phyloP scores from a whole-genome alignment of 2,329 filamentous ascomycete genomes.

The Kalmusia sp. region DNA sequence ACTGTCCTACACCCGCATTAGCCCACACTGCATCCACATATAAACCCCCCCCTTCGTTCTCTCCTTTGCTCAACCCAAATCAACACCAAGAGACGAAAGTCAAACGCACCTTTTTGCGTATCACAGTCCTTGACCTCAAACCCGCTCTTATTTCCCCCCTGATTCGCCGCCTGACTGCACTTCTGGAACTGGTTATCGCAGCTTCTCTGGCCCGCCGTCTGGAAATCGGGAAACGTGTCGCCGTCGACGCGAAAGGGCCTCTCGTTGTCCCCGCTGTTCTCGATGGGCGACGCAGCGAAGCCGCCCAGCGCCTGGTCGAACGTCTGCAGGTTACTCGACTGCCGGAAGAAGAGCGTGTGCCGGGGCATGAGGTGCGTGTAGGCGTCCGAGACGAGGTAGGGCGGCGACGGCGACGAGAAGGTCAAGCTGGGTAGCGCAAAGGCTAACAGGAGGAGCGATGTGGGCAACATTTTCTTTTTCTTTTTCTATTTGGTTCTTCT shows the following conservation, averaged over 20 bases:
- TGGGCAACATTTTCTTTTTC: slow-evolving; percentile 21
- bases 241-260: slow-evolving; percentile 41
- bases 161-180: slow-evolving; percentile 57
- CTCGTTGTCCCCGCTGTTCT: slow-evolving; percentile 59
- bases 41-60: not conserved
- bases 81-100: no score
- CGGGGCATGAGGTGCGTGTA: slow-evolving; percentile 37
- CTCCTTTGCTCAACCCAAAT: no score
- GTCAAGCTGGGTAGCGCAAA: slow-evolving; percentile 30
- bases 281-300: slow-evolving; percentile 58
- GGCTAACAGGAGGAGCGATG: slow-evolving; percentile 28
- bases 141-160: slow-evolving; percentile 54
- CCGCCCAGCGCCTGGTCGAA: slow-evolving; percentile 59
- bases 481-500: not conserved
- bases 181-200: slow-evolving; percentile 69
- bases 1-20: slow-evolving; percentile 28
- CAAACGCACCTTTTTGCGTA: slow-evolving; percentile 56
- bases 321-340: slow-evolving; percentile 40
- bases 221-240: slow-evolving; percentile 60
- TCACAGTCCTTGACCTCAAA: slow-evolving; percentile 60
- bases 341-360: slow-evolving; percentile 43
- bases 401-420: slow-evolving; percentile 32
- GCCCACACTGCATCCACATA: not conserved
- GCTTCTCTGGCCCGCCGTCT: slow-evolving; percentile 64
- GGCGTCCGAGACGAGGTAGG: slow-evolving; percentile 26